Base-by-base conservation (phyloP, 352 stramenopile species). In the Globisporangium radiosum region DNA sequence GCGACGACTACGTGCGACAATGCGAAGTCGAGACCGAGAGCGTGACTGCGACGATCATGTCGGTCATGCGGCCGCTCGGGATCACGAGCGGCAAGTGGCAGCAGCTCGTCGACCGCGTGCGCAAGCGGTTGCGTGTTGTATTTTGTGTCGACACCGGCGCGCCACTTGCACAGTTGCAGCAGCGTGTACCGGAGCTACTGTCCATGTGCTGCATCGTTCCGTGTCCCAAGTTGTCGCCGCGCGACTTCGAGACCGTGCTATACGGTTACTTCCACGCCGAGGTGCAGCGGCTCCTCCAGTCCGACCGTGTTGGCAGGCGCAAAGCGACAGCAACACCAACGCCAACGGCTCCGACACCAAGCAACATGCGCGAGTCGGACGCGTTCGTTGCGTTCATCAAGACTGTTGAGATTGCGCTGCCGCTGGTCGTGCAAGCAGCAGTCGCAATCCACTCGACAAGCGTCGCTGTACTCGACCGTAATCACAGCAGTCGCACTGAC, bases 21-120 rank as follows among this genome's bases (percentile, higher is more conserved):
- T 74, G 76, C 11, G 78, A 90, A 64, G 80, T 90, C 5, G 80
- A 90, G 54, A 90, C 71, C 10, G 80, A 90, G 62, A 88, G 73
- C 37, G 69, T 88, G 7, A 83, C 76, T 6, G 72, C 78, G 4
- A 90, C 75, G 4, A 85, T 90, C 63, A 90, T 90, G 80, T 81
- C 80, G 10, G 60, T 90, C 10, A 90, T 86, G 58, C 72, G 80
- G 17, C 80, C 80, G 11, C 60, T 90, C 1, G 80, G 80, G 6
- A 81, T 86, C 10, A 88, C 78, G 0, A 90, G 76, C 25, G 80
- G 76, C 3, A 85, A 85, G 25, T 90, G 80, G 80, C 74, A 86
- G 43, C 75, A 80, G 40, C 80, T 85, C 36, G 65, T 90, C 2
- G 69, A 81, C 39, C 70, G 78, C 0, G 72, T 88, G 54, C 69